Base-by-base conservation (phyloP, 1,284 basidiomycete species). In the Leccinum fallax region DNA sequence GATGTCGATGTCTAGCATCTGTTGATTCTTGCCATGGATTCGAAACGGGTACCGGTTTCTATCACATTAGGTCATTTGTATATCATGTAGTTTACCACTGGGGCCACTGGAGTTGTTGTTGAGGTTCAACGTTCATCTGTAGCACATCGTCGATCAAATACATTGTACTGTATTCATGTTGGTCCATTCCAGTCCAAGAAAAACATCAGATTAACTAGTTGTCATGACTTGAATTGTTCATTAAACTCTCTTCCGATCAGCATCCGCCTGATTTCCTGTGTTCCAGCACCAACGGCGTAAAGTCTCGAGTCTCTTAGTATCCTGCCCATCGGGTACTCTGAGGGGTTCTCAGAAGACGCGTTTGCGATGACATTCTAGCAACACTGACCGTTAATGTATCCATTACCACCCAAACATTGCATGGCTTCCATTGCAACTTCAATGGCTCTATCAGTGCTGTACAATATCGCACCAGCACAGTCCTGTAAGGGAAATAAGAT, bases 341-440 rank as follows among this genome's bases (percentile, higher is more conserved):
- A 63, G 19, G 32, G 52, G 5, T 40, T 43, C 3, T 65, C 21
- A 65, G 58, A 28, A 21, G 40, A 46, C 6, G 19, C 53, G 26
- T 8, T 16, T 6, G 7, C n/a, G 16, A 24, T 48, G 55, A 13
- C 6, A 16, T 21, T 21, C 21, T 21, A 30, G 54, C 24, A 55
- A 58, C 19, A 59, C 80, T 64, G 60, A 90, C 92, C 93, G 66
- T 95, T 94, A 74, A 95, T 94, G 73, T 96, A 96, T 7, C 94
- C 94, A 74, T 96, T 96, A 5, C 94, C 94, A 62, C 94, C 94
- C 59, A 96, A 80, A 73, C 92, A 94, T 71, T 97, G 94, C 88
- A 94, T 93, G 6, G 87, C 93, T 70, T 97, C 94, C 68, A 93
- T 78, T 2, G 94, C 87, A n/a, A 97, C 93, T 74, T 96, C 93